Evolutionary conservation across 1,284 basidiomycete species (phyloP), one percentile per base, ranked within the genome.

Genomic region (Dichomitus squalens): DNA sequence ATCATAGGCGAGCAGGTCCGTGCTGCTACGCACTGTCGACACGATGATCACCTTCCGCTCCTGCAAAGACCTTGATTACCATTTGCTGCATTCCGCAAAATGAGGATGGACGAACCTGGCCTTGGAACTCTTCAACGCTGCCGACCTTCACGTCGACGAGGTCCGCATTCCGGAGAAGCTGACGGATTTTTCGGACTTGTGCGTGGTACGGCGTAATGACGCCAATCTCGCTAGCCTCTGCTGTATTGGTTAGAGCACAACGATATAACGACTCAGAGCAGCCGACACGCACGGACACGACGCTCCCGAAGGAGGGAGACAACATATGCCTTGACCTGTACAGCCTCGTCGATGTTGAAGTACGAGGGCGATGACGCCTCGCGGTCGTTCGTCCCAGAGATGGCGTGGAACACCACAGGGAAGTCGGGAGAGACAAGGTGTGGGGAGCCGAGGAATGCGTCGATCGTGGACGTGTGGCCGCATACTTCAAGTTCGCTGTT

Each of bases 121-220:
- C 84, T 68, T 86, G 85, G 68, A 84, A 86, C 55, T 85, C 83
- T 61, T 86, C 85, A 0, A 85, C 84, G 27, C 79, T 81, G 7
- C 82, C 84, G 36, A 86, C 79, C 62, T 79, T 83, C 29, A 84
- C 73, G 2, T 68, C 75, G 23, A 73, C 71, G 6, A 76, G 38
- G 2, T 68, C 64, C 11, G 20, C 72, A 0, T 67, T 63, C 11
- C 55, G 59, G 16, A 85, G 64, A 1, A 72, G 57, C 7, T 58
- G 65, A 7, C 81, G 73, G 23, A 86, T 76, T 59, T 79, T 81
- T 16, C 70, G 67, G 21, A 76, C 78, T 63, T 86, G 84, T 0
- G 81, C 80, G 49, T 80, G 76, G 62, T 86, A 86, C 1, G 84
- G 83, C 0, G 82, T 64, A 43, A 85, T 82, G 16, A 86, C 71